These are phyloP conservation scores for Aureobasidium sp. DNA, from an alignment of 2,329 filamentous ascomycete genomes.

Conservation along the genomic window DNA sequence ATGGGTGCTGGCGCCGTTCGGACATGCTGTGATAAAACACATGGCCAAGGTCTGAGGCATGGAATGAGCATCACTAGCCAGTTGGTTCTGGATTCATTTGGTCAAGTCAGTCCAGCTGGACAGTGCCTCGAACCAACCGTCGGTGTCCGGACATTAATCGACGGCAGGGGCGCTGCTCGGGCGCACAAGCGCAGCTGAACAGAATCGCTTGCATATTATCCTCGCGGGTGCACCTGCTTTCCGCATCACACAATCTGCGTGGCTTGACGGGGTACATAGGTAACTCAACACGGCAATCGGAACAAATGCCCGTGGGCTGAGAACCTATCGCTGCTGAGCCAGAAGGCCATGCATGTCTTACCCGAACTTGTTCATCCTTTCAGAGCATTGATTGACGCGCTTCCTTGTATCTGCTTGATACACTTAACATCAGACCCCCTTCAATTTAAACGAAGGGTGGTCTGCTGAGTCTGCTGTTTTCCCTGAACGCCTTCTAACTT, in stretches of 20 bases:
- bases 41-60: not conserved
- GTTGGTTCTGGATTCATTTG: not conserved
- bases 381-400: not conserved
- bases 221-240: slow-evolving; percentile 5
- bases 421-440: not conserved
- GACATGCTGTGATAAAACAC: not conserved
- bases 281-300: not conserved
- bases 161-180: not conserved
- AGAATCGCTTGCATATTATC: slow-evolving; percentile 6
- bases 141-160: not conserved
- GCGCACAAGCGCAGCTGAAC: slow-evolving; percentile 4
- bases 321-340: not conserved
- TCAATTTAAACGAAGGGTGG: not conserved
- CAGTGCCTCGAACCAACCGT: not conserved
- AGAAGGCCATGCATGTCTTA: not conserved
- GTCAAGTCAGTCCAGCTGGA: not conserved
- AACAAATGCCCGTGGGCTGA: not conserved
- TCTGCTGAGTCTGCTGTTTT: not conserved
- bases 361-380: not conserved
- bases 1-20: not conserved
- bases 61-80: not conserved
- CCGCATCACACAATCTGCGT: not conserved
- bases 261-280: not conserved
- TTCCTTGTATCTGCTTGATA: not conserved
- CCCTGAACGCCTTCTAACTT: not conserved